phyloP scores from a whole-genome alignment of 2,329 filamentous ascomycete species.

The Aspergillus hiratsukae region DNA sequence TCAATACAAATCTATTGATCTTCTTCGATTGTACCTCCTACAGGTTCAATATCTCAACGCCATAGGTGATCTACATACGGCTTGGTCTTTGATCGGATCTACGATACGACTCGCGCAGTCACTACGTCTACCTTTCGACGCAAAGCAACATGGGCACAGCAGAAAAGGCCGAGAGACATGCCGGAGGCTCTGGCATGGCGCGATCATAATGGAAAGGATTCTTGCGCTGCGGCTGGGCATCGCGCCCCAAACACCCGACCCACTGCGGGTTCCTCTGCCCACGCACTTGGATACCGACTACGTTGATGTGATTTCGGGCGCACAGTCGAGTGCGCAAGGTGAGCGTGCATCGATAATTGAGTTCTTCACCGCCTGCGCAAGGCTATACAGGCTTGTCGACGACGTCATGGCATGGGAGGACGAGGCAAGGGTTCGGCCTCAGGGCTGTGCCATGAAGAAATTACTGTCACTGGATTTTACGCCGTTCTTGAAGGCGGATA shows the following conservation, averaged over 20 bases:
- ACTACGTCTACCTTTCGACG: conserved; percentile 15
- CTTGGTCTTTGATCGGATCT: conserved; percentile 20
- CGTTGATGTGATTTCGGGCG: conserved; percentile 17
- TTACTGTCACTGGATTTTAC: conserved; percentile 17
- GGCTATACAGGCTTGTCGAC: conserved; percentile 20
- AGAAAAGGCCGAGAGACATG: conserved; percentile 17
- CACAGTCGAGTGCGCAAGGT: neutral
- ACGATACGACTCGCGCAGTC: conserved; percentile 18
- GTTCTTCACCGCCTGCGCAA: conserved; percentile 18
- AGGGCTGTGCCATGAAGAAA: conserved; percentile 16
- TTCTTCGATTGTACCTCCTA: conserved; percentile 19
- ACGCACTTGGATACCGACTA: conserved; percentile 22
- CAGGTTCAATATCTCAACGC: conserved; percentile 21
- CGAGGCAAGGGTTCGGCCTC: conserved; percentile 12
- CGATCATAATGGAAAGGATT: conserved; percentile 20
- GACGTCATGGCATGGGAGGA: conserved; percentile 18
- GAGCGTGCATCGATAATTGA: conserved; percentile 23
- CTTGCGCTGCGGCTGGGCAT: conserved; percentile 19
- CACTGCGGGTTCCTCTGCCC: conserved; percentile 18
- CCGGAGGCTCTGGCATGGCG: conserved; percentile 24
- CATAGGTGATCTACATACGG: conserved; percentile 13
- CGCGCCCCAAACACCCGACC: conserved; percentile 12
- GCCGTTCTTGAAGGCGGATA: conserved; percentile 15
- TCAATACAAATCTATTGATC: conserved; percentile 6
- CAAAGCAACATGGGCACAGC: conserved; percentile 10